phyloP scores from a whole-genome alignment of 2,329 filamentous ascomycete species.

The Penicillium sp. region DNA sequence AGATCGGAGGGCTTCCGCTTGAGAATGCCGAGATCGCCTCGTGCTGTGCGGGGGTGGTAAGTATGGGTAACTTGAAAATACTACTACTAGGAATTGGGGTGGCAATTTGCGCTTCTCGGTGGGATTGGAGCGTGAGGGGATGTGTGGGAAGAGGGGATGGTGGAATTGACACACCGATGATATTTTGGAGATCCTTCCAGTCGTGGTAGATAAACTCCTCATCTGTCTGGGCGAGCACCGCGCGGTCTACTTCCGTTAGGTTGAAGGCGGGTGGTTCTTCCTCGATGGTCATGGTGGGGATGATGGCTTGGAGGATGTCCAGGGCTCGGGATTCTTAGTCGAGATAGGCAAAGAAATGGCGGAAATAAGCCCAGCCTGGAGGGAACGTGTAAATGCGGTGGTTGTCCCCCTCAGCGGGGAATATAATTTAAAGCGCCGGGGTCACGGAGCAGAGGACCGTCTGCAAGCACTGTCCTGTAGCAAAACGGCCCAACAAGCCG shows the following conservation, averaged over 20 bases:
- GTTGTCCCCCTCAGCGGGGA: conserved; percentile 10
- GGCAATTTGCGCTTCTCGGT: neutral
- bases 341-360: conserved; percentile 16
- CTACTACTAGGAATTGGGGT: neutral
- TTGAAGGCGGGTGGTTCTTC: conserved; percentile 46
- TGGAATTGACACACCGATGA: conserved; percentile 52
- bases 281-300: conserved; percentile 18
- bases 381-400: neutral
- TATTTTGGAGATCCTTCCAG: conserved; percentile 57
- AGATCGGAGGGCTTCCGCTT: conserved; percentile 65
- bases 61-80: neutral
- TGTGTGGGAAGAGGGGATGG: conserved; percentile 5
- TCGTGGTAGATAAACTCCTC: conserved; percentile 58
- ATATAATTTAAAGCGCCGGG: neutral
- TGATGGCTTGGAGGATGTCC: neutral
- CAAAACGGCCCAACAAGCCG: neutral
- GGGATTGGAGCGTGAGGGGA: neutral
- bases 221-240: conserved; percentile 56
- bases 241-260: conserved; percentile 55
- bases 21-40: conserved; percentile 60
- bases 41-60: conserved; percentile 31
- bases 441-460: neutral
- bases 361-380: conserved; percentile 9
- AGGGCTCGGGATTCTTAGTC: conserved; percentile 22
- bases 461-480: neutral